Conservation (phyloP, 176 grass and related monocot species). For the Eremochloa ophiuroides region DNA sequence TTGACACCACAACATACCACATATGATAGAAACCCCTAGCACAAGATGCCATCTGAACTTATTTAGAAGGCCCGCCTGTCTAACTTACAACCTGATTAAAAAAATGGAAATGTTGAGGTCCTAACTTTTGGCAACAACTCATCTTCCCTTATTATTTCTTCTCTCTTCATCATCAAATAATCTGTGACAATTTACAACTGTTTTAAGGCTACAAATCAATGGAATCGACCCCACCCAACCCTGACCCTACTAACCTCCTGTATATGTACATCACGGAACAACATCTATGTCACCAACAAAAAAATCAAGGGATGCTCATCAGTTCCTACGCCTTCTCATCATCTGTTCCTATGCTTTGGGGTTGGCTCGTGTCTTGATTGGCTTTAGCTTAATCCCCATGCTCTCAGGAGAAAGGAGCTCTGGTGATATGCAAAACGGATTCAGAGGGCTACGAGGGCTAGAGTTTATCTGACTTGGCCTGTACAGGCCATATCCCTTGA, state of each 20-base stretch:
- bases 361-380: constrained; percentile 77
- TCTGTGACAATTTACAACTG: constrained; percentile 62
- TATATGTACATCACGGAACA: constrained; percentile 37
- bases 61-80: constrained; percentile 10
- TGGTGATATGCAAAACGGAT: constrained; percentile 66
- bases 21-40: background rate
- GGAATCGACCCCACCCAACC: constrained; percentile 40
- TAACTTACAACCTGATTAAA: constrained; percentile 2
- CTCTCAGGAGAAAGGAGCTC: constrained; percentile 93
- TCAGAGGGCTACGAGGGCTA: constrained; percentile 72
- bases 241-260: constrained; percentile 33
- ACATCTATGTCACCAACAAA: constrained; percentile 35
- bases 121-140: constrained; percentile 24
- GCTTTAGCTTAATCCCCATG: constrained; percentile 97
- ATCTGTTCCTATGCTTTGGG: constrained; percentile 43
- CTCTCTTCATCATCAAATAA: constrained; percentile 50
- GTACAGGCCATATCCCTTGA: constrained; percentile 80
- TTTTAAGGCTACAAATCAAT: constrained; percentile 57
- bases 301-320: constrained; percentile 43
- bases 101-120: background rate
- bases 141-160: constrained; percentile 39
- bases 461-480: constrained; percentile 64
- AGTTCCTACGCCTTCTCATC: constrained; percentile 6
- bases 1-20: background rate
- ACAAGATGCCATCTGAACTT: background rate